A percentile compares a stretch with the other conserved stretches of the same genome.
These are phyloP conservation scores for Podospora didyma DNA, from an alignment of 495 filamentous ascomycete genomes.

Conservation along the genomic window DNA sequence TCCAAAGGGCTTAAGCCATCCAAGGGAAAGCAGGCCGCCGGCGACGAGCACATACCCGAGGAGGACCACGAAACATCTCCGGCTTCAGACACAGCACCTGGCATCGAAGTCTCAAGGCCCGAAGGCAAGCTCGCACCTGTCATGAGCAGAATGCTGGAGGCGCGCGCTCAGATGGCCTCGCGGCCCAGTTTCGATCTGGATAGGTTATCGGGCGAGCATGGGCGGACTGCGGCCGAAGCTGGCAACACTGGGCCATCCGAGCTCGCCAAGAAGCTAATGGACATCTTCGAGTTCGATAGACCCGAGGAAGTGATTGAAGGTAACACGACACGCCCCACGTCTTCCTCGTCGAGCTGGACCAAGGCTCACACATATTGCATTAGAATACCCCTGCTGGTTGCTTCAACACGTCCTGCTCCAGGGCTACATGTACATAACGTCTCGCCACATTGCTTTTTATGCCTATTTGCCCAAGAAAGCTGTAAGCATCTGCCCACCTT, in stretches of 20 bases:
- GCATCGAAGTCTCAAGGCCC: conserved; percentile 29
- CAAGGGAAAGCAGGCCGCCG: conserved; percentile 15
- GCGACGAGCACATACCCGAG: conserved; percentile 18
- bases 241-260: conserved; percentile 37
- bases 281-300: conserved; percentile 83
- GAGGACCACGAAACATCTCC: conserved; percentile 11
- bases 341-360: background rate
- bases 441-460: conserved; percentile 93
- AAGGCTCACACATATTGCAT: conserved; percentile 12
- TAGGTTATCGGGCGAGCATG: conserved; percentile 28
- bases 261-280: conserved; percentile 68
- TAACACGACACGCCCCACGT: conserved; percentile 24
- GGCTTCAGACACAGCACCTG: conserved; percentile 14
- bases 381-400: conserved; percentile 93
- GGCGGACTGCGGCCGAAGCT: conserved; percentile 24
- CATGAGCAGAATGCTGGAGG: conserved; percentile 79
- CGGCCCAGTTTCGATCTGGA: conserved; percentile 52
- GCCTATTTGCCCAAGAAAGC: conserved; percentile 91
- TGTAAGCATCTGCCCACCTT: conserved; percentile 41
- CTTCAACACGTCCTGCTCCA: conserved; percentile 89
- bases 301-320: conserved; percentile 82
- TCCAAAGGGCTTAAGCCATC: conserved; percentile 35
- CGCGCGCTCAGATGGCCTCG: conserved; percentile 60
- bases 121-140: conserved; percentile 56
- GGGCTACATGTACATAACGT: conserved; percentile 96